phyloP scores from a whole-genome alignment of 768 basidiomycete species.

The Tricholoma terreum region DNA sequence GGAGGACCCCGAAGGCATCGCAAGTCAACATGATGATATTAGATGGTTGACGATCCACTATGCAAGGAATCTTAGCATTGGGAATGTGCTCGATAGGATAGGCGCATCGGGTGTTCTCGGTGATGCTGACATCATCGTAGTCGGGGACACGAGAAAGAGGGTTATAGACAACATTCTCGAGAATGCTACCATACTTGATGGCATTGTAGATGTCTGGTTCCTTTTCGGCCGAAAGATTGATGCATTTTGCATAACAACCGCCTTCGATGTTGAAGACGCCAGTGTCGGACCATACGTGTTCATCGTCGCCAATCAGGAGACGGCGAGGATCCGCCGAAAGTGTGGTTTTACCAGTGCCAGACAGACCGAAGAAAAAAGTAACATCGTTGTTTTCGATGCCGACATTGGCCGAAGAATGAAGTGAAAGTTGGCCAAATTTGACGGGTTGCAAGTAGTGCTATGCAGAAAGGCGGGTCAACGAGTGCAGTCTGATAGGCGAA shows the following conservation, averaged over 20 bases:
- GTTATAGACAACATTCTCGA: conserved; percentile 99
- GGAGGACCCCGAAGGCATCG: conserved; percentile 97
- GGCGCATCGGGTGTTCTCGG: conserved; percentile 98
- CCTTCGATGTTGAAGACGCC: conserved; percentile 99
- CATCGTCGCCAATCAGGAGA: conserved; percentile 95
- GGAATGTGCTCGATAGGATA: conserved; percentile 98
- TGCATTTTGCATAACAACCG: conserved; percentile 97
- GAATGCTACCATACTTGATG: conserved; percentile 92
- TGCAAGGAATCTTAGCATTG: conserved; percentile 91
- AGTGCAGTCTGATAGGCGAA: neutral
- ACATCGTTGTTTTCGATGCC: conserved; percentile 88
- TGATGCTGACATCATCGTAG: conserved; percentile 95
- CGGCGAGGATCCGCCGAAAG: conserved; percentile 95
- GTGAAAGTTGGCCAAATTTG: conserved; percentile 97
- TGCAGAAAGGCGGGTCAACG: conserved; percentile 11
- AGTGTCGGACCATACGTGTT: conserved; percentile 99
- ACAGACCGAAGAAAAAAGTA: conserved; percentile 98
- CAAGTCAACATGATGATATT: conserved; percentile 98
- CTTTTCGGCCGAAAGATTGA: conserved; percentile 95
- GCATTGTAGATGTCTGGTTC: conserved; percentile 98
- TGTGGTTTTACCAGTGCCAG: conserved; percentile 98
- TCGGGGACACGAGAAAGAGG: conserved; percentile 78
- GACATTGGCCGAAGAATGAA: conserved; percentile 98
- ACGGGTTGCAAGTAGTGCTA: conserved; percentile 97
- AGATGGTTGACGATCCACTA: conserved; percentile 80